Evolutionary conservation across 73 alveolate genomes (phyloP), one percentile per base, ranked within the genome.

Genomic region (Uronychia binucleata): DNA sequence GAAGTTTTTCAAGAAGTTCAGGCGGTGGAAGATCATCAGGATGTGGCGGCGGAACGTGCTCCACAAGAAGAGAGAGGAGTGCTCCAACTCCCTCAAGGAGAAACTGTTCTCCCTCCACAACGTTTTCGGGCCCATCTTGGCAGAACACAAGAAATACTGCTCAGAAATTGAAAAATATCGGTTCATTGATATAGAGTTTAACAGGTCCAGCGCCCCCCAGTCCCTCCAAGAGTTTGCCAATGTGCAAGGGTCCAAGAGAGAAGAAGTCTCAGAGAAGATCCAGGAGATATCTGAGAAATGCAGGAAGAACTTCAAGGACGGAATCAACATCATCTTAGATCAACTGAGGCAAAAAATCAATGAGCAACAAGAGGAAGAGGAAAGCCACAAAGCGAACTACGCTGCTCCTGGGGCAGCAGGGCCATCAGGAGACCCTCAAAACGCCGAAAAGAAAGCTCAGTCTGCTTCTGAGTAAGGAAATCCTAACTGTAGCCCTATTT

Each of bases 21-120:
- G 95, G 86, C 85, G 95, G 79, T 94, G 98, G 98, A 94, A 94
- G 87, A 87, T 94, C 28, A 57, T 94, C 33, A 89, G 94, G 74
- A 92, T 94, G 96, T 94, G 98, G 98, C 81, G 95, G 67, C 89
- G 93, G 30, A 94, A 92, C 78, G 93, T 94, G 26, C 85, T 90
- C 74, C 74, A 92, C 34, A 93, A 92, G 76, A 94, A 94, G 91
- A 88, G 96, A 34, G 95, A 93, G 33, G 89, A 85, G 14, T 89
- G 83, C 74, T 77, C 93, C 58, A 81, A 88, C 34, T 88, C 88
- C 76, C 92, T 94, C 28, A 76, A 83, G 33, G 98, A 94, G 82
- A 92, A 94, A 78, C 91, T 91, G 26, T 94, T 94, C 79, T 77
- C 88, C 77, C 87, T 94, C 28, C 88, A 94, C 81, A 87, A 85